Evolutionary conservation across 1,139 yeast genomes (phyloP), one percentile per base, ranked within the genome.

Genomic region (Suhomyces bolitotheri): DNA sequence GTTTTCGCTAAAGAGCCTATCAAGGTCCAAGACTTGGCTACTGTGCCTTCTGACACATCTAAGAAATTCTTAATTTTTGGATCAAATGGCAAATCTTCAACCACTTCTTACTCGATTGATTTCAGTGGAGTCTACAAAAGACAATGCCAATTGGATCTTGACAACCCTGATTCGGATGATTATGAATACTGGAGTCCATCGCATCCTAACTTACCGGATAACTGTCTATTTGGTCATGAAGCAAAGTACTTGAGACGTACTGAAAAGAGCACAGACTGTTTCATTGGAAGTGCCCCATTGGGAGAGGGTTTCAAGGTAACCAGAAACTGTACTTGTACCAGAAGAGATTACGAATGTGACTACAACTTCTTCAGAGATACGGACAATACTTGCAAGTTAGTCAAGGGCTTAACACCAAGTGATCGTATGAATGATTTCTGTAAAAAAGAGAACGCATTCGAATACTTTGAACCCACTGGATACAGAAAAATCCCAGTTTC

Each of bases 261-360:
- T 2, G 61, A 72, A 9, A 78, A 76, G 16, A 73, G 68, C 31
- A 47, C 62, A 11, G 81, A 85, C 43, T 92, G 98, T 62, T 89
- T 78, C 53, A 78, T 92, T 49, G 97, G 97, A 11, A 75, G 73
- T 49, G 83, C 85, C 1, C 86, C 89, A 23, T 62, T 86, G 36
- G 60, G 67, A n/a, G 71, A 77, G 34, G 89, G 86, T 0, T 76
- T 71, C 54, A 73, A 72, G 47, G 65, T 77, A 13, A 62, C 73
- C 11, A 71, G 77, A 46, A 82, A 86, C 56, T 92, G 99, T 62
- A 54, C 83, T 2, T 92, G 99, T 64, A 75, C 94, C 0, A 76
- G 96, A 58, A 74, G 78, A 39, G 99, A 92, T 60, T 94, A 71
- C 53, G 99, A 92, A 61, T 92, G 99, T 73, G 98, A 92, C 56